Conservation (phyloP, 2,329 filamentous ascomycete species). For the Microdochium bolleyi region DNA sequence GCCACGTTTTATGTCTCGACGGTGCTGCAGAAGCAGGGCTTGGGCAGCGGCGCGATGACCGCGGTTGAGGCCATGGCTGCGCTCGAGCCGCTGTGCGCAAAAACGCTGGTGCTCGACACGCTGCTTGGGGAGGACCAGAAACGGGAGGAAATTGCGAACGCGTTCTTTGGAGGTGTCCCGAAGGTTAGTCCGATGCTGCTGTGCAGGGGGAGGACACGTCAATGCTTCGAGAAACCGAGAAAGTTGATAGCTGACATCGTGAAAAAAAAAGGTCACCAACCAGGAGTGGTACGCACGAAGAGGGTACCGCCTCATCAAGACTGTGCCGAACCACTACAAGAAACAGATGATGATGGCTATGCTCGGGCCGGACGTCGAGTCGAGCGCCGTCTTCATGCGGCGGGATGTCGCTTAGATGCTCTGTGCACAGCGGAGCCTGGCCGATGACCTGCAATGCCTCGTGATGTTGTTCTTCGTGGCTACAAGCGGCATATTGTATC, state of each 20-base stretch:
- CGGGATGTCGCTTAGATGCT: neutral
- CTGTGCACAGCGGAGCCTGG: too few species aligned
- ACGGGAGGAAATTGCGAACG: constrained; percentile 12
- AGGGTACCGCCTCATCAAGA: constrained; percentile 7
- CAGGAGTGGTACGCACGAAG: constrained; percentile 16
- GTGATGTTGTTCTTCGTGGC: too few species aligned
- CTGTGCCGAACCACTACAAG: neutral
- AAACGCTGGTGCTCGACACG: constrained; percentile 12
- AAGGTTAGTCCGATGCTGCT: constrained; percentile 8
- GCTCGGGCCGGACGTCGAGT: neutral
- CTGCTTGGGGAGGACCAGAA: constrained; percentile 10
- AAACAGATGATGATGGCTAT: neutral
- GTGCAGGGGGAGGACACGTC: too few species aligned
- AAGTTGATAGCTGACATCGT: neutral
- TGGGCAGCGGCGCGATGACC: constrained; percentile 12
- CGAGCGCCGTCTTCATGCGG: neutral
- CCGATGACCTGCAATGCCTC: too few species aligned
- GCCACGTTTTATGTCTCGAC: constrained; percentile 15
- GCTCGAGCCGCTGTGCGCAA: constrained; percentile 11
- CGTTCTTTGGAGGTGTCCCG: constrained; percentile 7
- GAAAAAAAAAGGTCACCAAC: constrained; percentile 10
- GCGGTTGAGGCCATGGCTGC: constrained; percentile 13
- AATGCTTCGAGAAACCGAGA: neutral
- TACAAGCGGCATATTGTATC: too few species aligned
- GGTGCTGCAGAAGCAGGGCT: constrained; percentile 11